A percentile compares a stretch with the other conserved stretches of the same genome.
Evolutionary conservation across 2,329 filamentous ascomycete genomes (phyloP).

Genomic region (Bisporella sp.): DNA sequence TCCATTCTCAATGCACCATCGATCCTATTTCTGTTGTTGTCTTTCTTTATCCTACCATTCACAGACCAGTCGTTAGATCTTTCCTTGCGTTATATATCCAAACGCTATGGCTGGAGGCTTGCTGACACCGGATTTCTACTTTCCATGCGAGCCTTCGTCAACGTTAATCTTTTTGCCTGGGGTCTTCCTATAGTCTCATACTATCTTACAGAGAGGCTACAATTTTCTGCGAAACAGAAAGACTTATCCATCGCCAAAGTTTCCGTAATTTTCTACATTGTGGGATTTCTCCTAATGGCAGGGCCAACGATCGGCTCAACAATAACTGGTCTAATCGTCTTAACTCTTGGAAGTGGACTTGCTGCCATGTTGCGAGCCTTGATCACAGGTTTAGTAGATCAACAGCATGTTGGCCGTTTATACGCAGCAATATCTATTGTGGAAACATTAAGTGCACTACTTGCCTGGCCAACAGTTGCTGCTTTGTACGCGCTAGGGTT

Average conservation of each 20-base stretch:
- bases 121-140: slow-evolving; percentile 17
- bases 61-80: slow-evolving; percentile 11
- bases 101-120: slow-evolving; percentile 20
- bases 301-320: slow-evolving; percentile 15
- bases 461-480: slow-evolving; percentile 18
- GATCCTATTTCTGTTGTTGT: slow-evolving; percentile 24
- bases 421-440: slow-evolving; percentile 21
- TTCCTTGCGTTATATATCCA: slow-evolving; percentile 22
- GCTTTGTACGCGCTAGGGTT: slow-evolving; percentile 19
- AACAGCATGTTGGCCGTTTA: slow-evolving; percentile 19
- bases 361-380: slow-evolving; percentile 13
- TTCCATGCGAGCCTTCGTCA: slow-evolving; percentile 21
- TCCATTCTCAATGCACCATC: slow-evolving; percentile 19
- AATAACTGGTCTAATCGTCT: slow-evolving; percentile 17
- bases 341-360: slow-evolving; percentile 22
- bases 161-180: slow-evolving; percentile 18
- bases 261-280: slow-evolving; percentile 13
- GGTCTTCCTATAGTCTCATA: slow-evolving; percentile 19
- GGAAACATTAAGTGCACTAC: slow-evolving; percentile 18
- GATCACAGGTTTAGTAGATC: slow-evolving; percentile 20
- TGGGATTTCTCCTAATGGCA: slow-evolving; percentile 17
- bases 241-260: slow-evolving; percentile 20
- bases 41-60: slow-evolving; percentile 17
- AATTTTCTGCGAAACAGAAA: slow-evolving; percentile 14
- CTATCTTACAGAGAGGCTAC: slow-evolving; percentile 10